These are phyloP conservation scores for Isochrysis galbana DNA, from an alignment of 78 protist species.

Conservation along the genomic window DNA sequence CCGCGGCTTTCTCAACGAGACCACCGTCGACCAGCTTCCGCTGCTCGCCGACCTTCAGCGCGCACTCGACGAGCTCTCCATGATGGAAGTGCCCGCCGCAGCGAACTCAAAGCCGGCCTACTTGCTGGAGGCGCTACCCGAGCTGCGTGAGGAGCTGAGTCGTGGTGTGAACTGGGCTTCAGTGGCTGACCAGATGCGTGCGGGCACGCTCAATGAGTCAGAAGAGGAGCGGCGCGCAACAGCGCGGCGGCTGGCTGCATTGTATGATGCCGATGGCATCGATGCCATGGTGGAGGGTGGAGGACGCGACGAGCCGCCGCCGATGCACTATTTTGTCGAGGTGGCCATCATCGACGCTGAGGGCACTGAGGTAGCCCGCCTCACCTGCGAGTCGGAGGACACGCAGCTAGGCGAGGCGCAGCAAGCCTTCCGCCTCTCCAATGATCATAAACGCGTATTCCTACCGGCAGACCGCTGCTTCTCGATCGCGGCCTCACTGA, in stretches of 20 bases:
- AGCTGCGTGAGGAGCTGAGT: background rate
- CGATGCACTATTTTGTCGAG: background rate
- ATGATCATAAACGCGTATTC: background rate
- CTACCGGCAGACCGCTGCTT: background rate
- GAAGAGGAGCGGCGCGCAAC: background rate
- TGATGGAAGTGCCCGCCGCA: background rate
- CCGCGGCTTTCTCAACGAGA: background rate
- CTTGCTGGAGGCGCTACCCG: slow-evolving; percentile 14
- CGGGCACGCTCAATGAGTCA: background rate
- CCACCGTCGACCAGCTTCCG: background rate
- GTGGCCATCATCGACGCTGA: background rate
- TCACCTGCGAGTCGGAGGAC: background rate
- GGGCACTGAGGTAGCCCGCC: background rate
- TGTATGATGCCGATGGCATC: background rate
- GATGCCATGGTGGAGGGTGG: background rate
- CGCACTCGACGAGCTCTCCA: background rate
- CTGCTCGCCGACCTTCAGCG: slow-evolving; percentile 19
- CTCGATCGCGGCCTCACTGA: background rate
- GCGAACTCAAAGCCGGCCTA: background rate
- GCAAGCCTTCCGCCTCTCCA: background rate
- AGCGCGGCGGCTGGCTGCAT: background rate
- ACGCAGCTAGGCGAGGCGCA: background rate
- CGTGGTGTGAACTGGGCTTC: background rate
- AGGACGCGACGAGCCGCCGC: background rate
- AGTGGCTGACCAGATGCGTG: background rate